Conservation (phyloP, 108 stramenopile species). For the Cyclotella sp. region DNA sequence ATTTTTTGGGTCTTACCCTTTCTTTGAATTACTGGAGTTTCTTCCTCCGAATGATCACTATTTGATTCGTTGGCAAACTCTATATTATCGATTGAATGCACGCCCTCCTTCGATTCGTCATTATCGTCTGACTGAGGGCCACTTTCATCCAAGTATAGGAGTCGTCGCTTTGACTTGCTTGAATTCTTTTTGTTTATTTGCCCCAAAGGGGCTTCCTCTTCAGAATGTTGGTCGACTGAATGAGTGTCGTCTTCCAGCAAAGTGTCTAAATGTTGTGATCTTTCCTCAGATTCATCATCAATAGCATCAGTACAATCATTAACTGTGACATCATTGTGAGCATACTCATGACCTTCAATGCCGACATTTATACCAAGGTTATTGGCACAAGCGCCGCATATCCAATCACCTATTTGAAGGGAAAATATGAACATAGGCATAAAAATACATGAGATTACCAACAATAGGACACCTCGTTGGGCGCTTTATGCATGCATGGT, state of each 20-base stretch:
- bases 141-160: slow-evolving; percentile 13
- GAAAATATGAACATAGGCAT: background rate
- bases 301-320: background rate
- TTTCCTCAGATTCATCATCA: background rate
- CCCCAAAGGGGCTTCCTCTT: background rate
- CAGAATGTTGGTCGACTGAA: background rate
- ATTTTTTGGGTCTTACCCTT: background rate
- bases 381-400: slow-evolving; percentile 64
- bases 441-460: background rate
- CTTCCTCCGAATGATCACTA: background rate
- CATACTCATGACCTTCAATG: slow-evolving; percentile 55
- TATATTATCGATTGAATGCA: too few species aligned
- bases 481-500: background rate
- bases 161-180: background rate
- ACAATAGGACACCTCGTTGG: background rate
- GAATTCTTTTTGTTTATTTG: background rate
- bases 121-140: background rate
- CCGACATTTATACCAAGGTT: slow-evolving; percentile 43
- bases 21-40: slow-evolving; percentile 10
- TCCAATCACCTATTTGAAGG: slow-evolving; percentile 60
- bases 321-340: background rate
- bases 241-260: too few species aligned
- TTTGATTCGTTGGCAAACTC: too few species aligned
- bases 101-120: background rate
- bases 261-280: background rate